phyloP scores from a whole-genome alignment of 306 rosid genomes.

The Malus domestica region DNA sequence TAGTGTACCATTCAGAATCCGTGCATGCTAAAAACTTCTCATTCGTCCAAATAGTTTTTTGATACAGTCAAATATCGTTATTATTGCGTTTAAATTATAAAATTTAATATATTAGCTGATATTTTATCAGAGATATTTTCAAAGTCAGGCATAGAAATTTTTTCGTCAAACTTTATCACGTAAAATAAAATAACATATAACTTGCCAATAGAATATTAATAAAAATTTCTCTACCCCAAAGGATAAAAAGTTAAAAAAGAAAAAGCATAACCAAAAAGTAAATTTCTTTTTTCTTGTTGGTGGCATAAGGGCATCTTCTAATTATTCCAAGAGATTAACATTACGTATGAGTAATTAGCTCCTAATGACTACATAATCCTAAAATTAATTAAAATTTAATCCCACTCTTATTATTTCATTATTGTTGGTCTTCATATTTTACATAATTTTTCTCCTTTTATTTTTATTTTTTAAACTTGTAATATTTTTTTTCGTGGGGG shows the following conservation, averaged over 20 bases:
- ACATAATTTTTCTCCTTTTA: neutral
- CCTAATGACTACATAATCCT: neutral
- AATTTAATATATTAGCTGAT: too few relatives aligned
- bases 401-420: neutral
- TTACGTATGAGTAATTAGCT: conserved; percentile 17
- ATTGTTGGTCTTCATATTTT: neutral
- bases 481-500: neutral
- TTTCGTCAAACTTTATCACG: neutral
- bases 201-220: too few relatives aligned
- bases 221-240: neutral
- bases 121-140: too few relatives aligned
- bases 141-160: too few relatives aligned
- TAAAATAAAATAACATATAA: too few relatives aligned
- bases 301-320: conserved; percentile 14
- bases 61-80: too few relatives aligned
- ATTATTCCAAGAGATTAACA: conserved; percentile 6
- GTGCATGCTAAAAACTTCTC: too few relatives aligned
- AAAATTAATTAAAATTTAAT: neutral
- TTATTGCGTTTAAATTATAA: too few relatives aligned
- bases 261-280: neutral
- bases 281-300: neutral
- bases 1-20: too few relatives aligned
- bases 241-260: neutral
- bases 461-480: neutral
- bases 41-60: too few relatives aligned